Conservation (phyloP, 2,329 filamentous ascomycete genomes). For the Colletotrichum aenigma region DNA sequence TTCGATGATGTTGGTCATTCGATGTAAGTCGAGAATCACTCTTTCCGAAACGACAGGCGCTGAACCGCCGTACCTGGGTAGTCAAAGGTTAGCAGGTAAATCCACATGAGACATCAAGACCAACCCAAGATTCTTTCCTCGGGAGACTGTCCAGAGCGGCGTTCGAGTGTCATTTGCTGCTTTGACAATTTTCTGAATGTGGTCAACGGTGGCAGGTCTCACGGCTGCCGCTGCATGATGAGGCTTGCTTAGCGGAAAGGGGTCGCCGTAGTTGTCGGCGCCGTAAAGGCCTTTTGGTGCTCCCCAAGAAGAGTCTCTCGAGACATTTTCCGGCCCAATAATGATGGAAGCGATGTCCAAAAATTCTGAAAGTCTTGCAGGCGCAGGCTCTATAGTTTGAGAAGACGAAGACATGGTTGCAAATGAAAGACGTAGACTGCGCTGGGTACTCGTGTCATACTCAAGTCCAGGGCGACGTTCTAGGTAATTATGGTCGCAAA, state of each 20-base stretch:
- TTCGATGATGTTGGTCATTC: conserved; percentile 47
- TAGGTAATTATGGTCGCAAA: not conserved
- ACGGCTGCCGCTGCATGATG: not conserved
- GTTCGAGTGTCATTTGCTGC: not conserved
- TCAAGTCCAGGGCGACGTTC: not conserved
- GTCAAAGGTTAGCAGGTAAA: not conserved
- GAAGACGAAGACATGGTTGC: not conserved
- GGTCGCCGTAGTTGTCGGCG: not conserved
- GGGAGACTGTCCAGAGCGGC: not conserved
- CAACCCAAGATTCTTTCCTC: not conserved
- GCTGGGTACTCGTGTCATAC: not conserved
- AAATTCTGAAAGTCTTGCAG: not conserved
- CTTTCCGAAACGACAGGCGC: conserved; percentile 38
- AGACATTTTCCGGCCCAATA: not conserved
- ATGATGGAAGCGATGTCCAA: not conserved
- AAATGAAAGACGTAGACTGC: accelerated
- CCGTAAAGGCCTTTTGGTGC: not conserved
- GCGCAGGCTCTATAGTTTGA: accelerated
- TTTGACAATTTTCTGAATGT: not conserved
- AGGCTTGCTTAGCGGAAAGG: not conserved
- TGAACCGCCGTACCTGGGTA: conserved; percentile 46
- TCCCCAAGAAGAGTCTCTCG: not conserved
- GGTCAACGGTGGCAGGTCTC: not conserved
- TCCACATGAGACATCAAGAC: not conserved
- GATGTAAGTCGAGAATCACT: conserved; percentile 44